Evolutionary conservation across 352 stramenopile species (phyloP).

Genomic region (Thraustochytrium striatum): DNA sequence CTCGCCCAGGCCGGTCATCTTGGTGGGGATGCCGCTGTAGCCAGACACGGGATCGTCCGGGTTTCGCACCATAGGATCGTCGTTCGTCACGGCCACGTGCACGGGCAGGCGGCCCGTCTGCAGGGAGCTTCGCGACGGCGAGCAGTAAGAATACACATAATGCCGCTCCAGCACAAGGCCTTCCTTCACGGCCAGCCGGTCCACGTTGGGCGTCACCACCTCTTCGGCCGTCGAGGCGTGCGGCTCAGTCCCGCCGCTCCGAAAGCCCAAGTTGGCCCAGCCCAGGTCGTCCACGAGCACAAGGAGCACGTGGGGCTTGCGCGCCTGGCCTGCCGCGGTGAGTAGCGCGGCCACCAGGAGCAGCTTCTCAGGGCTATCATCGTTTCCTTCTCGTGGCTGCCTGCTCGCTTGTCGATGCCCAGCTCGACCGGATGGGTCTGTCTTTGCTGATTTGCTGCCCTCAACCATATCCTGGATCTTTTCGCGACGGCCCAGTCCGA

Average conservation of each 20-base stretch:
- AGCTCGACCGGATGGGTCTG: too few relatives aligned
- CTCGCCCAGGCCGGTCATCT: constrained; percentile 21
- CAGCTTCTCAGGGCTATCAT: too few relatives aligned
- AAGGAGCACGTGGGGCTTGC: constrained; percentile 9
- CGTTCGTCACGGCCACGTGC: constrained; percentile 28
- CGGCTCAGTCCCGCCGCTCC: background rate
- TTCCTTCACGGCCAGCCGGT: background rate
- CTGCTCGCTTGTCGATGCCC: too few relatives aligned
- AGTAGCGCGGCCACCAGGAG: background rate
- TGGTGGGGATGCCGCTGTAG: constrained; percentile 31
- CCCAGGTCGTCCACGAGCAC: constrained; percentile 29
- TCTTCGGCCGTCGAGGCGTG: background rate
- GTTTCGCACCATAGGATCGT: background rate
- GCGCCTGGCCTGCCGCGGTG: background rate
- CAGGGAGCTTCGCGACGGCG: background rate
- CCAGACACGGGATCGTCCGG: constrained; percentile 20
- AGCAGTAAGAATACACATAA: constrained; percentile 31
- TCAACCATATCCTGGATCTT: too few relatives aligned
- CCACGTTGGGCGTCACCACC: constrained; percentile 1
- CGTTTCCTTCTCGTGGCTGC: too few relatives aligned
- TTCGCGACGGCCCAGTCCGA: too few relatives aligned
- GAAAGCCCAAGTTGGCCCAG: background rate
- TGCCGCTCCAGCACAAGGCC: constrained; percentile 15
- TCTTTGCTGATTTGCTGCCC: too few relatives aligned
- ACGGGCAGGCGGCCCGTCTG: constrained; percentile 13